Base-by-base conservation (phyloP, 192 early-diverging fungal species). In the Coemansia aciculifera region DNA sequence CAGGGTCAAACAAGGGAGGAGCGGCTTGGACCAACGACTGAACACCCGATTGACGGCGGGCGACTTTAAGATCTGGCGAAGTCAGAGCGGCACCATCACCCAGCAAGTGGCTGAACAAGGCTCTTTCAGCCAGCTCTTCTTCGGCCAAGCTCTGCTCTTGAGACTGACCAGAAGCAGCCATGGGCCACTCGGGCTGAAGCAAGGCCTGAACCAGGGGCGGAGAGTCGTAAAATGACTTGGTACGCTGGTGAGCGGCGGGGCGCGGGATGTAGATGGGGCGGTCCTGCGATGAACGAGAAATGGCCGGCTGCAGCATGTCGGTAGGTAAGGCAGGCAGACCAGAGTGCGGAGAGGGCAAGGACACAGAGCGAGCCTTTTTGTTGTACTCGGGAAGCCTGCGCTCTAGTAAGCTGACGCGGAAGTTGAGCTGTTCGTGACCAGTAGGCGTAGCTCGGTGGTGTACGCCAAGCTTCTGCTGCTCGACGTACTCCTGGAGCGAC, bases 391-490 rank as follows among this genome's bases (percentile, higher is more conserved):
- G 46, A 37, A 43, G 40, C 19, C 36, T 63, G 44, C 75, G 79
- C 19, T 71, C 75, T 1, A 83, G 72, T 23, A 83, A 43, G 39
- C 80, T 77, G 66, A 83, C 80, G 27, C 80, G 80, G 72, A 83
- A 83, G 52, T 72, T 71, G 38, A 73, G 80, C 72, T 83, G 80
- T 43, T 77, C 75, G 44, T 62, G 68, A 42, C 75, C 80, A 3
- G 52, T 38, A 3, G 62, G 57, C 4, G 66, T 54, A 10, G 75
- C 19, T 24, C 62, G 56, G 34, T 56, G 49, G 38, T 34, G 46
- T 2, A 69, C 40, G 7, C 54, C 11, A 11, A 19, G 27, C 49
- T 66, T 71, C 21, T 83, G 71, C 63, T 74, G 80, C 63, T 77
- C 65, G 13, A 83, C 72, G 27, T 83, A 83, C 34, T 74, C 69